These are phyloP conservation scores for Globisporangium nunn DNA, from an alignment of 352 stramenopile species.

Conservation along the genomic window DNA sequence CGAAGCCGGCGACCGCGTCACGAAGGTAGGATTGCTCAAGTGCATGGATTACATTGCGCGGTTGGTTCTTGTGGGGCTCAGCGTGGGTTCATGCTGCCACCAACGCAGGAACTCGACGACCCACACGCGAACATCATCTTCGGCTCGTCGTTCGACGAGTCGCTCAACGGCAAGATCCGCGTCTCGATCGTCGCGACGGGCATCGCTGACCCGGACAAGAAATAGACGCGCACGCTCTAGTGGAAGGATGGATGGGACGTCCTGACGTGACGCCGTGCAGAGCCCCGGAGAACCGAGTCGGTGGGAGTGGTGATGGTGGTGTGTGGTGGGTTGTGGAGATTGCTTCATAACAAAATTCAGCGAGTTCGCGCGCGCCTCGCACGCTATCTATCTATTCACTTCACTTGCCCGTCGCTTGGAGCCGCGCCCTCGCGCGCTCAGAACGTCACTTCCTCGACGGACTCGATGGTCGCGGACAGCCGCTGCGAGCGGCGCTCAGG, in stretches of 20 bases:
- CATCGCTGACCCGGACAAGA: conserved; percentile 76
- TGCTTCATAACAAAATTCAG: neutral
- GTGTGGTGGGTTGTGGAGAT: neutral
- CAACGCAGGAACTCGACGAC: conserved; percentile 70
- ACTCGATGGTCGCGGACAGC: conserved; percentile 22
- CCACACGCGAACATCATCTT: conserved; percentile 87
- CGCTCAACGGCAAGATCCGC: conserved; percentile 70
- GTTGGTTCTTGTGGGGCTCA: too few relatives aligned
- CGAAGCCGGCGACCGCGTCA: conserved; percentile 82
- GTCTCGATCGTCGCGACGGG: conserved; percentile 85
- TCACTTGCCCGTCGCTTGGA: too few relatives aligned
- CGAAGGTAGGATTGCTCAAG: conserved; percentile 18
- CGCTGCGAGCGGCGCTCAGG: conserved; percentile 41
- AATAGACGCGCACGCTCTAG: conserved; percentile 24
- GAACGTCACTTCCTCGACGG: conserved; percentile 13
- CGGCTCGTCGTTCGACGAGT: conserved; percentile 80
- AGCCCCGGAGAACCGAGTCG: too few relatives aligned
- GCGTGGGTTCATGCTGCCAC: too few relatives aligned
- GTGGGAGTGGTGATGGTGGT: neutral
- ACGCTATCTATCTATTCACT: neutral
- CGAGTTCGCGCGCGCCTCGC: too few relatives aligned
- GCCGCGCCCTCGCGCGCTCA: neutral
- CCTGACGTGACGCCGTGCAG: too few relatives aligned
- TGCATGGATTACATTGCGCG: neutral
- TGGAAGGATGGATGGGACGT: too few relatives aligned